Evolutionary conservation across 805 yeast species (phyloP), one percentile per base, ranked within the genome.

Genomic region (Debaryomyces tyrocola): DNA sequence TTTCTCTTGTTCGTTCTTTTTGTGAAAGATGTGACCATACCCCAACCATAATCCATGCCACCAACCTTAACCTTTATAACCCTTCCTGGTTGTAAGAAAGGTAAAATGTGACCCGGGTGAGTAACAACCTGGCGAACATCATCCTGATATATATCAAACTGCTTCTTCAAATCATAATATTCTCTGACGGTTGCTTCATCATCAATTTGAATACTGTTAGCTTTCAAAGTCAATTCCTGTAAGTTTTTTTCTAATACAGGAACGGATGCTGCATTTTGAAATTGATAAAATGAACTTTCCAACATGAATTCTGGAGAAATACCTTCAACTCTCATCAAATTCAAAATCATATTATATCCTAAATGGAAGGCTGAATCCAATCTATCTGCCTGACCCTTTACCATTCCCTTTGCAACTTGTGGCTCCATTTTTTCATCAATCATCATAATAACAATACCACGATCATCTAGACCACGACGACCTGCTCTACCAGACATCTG

Each of bases 401-500:
- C 99, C 99, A 94, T 94, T 1, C 98, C 97, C 64, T 94, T 94
- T 17, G 99, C 99, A 37, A 94, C 97, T 58, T 91, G 95, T 4
- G 99, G 99, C 66, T 94, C 99, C 99, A 94, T 94, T 62, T 94
- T 94, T 64, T 94, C 98, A 64, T 94, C 98, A 65, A 94, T 90
- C 99, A 94, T 94, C 94, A 94, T 88, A 55, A 94, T 94, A 41
- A 94, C 99, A 67, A 94, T 90, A 72, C 99, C 99, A 66, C 99
- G 86, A 66, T 94, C 99, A 78, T 94, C 99, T 57, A 94, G 79
- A 62, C 99, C 99, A 79, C 99, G 88, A 77, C 99, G 91, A 58
- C 99, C 99, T 18, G 99, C 99, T 69, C 99, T 84, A 55, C 99
- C 99, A 38, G 97, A 89, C 99, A 94, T 94, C 73, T 94, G 99